These are phyloP conservation scores for Ogataea paradorogensis DNA, from an alignment of 805 yeast species.

Conservation along the genomic window DNA sequence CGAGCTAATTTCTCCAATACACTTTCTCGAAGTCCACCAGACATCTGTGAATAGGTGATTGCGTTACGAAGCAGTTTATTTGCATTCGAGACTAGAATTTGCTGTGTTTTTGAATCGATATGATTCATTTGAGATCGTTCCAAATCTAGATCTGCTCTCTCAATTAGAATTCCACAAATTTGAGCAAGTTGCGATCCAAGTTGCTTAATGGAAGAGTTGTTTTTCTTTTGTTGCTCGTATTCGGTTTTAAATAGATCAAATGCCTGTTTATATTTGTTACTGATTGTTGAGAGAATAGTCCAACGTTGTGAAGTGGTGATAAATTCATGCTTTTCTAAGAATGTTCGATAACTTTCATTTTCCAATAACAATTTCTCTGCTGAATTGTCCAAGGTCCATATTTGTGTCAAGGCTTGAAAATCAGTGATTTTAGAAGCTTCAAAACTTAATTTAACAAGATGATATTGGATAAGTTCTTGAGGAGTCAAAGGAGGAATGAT, in stretches of 20 bases:
- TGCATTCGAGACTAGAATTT: slow-evolving; percentile 38
- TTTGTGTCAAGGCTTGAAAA: slow-evolving; percentile 26
- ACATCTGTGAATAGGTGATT: slow-evolving; percentile 39
- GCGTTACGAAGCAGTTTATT: slow-evolving; percentile 45
- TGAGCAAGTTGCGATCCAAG: slow-evolving; percentile 31
- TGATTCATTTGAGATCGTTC: slow-evolving; percentile 41
- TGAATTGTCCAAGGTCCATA: slow-evolving; percentile 35
- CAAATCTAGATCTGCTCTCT: slow-evolving; percentile 50
- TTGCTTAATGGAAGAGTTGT: slow-evolving; percentile 5
- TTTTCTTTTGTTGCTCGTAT: slow-evolving; percentile 20
- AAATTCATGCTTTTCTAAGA: slow-evolving; percentile 34
- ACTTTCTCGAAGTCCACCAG: slow-evolving; percentile 53
- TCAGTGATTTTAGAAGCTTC: slow-evolving; percentile 30
- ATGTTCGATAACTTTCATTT: slow-evolving; percentile 42
- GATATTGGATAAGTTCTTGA: slow-evolving; percentile 33
- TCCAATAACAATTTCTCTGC: slow-evolving; percentile 41
- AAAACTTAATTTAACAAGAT: slow-evolving; percentile 31
- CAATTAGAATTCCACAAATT: slow-evolving; percentile 43
- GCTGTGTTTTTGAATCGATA: slow-evolving; percentile 32
- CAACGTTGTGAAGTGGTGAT: slow-evolving; percentile 31
- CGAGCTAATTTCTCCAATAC: slow-evolving; percentile 41
- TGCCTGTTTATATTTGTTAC: slow-evolving; percentile 37
- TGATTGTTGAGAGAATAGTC: slow-evolving; percentile 40
- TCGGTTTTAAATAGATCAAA: slow-evolving; percentile 33
- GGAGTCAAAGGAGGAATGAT: slow-evolving; percentile 31